phyloP scores from a whole-genome alignment of 805 yeast genomes.

The Ogataea paraovalis region DNA sequence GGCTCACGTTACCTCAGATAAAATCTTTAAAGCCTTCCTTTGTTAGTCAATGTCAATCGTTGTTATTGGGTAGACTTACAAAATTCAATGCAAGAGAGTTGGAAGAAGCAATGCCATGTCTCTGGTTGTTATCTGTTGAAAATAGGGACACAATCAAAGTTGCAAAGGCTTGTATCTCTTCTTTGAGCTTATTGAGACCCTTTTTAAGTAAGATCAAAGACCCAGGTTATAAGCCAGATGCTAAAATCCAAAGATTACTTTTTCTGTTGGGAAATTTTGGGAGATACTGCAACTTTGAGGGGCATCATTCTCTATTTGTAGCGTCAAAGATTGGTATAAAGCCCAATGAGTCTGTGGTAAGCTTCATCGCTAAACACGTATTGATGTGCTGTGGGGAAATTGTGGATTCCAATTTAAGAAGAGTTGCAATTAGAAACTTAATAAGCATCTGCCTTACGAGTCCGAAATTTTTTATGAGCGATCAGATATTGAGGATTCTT shows the following conservation, averaged over 20 bases:
- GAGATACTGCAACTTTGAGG: conserved; percentile 59
- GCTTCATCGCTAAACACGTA: conserved; percentile 57
- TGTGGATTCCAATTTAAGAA: conserved; percentile 34
- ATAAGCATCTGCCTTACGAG: conserved; percentile 57
- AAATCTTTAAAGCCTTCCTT: conserved; percentile 48
- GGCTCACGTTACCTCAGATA: conserved; percentile 41
- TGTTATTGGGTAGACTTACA: conserved; percentile 54
- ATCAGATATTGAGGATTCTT: conserved; percentile 46
- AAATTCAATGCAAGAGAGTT: conserved; percentile 58
- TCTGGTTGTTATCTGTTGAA: conserved; percentile 51
- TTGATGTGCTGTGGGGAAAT: conserved; percentile 43
- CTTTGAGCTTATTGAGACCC: conserved; percentile 49
- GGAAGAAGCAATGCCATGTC: conserved; percentile 69
- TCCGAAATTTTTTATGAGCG: conserved; percentile 62
- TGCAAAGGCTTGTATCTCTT: conserved; percentile 61
- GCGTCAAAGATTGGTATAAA: conserved; percentile 39
- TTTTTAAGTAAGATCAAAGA: conserved; percentile 31
- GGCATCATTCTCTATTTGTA: conserved; percentile 36
- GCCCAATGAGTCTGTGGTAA: conserved; percentile 50
- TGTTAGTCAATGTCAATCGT: conserved; percentile 43
- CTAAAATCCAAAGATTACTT: conserved; percentile 51
- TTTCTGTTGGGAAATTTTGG: conserved; percentile 71
- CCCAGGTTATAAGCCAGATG: conserved; percentile 31
- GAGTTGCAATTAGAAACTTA: conserved; percentile 53
- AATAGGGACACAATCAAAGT: conserved; percentile 45